Base-by-base conservation (phyloP, 1,139 yeast species). In the Hansenula anomala region DNA sequence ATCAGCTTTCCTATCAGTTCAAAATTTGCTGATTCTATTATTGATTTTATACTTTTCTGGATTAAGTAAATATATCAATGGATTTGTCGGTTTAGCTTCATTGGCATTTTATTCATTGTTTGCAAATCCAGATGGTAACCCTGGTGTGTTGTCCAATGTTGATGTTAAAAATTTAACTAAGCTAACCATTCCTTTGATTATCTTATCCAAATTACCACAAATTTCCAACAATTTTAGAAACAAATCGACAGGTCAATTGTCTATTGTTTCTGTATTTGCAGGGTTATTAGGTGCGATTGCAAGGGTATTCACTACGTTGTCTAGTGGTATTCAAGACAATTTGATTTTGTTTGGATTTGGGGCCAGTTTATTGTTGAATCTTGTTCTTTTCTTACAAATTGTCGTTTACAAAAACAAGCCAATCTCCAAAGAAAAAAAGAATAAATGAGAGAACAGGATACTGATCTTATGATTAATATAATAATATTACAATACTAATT, bases 151-250 rank as follows among this genome's bases (percentile, higher is more conserved):
- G 5, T 37, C 49, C 15, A 46, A 52, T 40, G 43, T 44, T 18
- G 41, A 46, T 22, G 52, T 67, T 29, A 32, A 58, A 15, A 43
- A 58, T 2, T 64, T 79, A 42, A 79, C 78, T 48, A 63, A 72
- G 15, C 55, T 72, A 41, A 71, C 73, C 33, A 74, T 78, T 38
- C 86, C 86, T 10, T 56, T 79, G 33, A 63, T 73, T 9, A 63
- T 78, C 16, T 52, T 68, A 16, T 68, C 80, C 34, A 78, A 76
- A 53, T 46, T 78, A 26, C 83, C 84, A 2, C 86, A 79, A 52
- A 75, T 79, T 40, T 51, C 56, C 33, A 59, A 66, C 34, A 78
- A 78, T 51, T 61, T 66, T 48, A 60, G 57, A 36, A 67, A 71
- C 51, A 64, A 67, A 46, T 70, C 80, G 4, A 76, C 83, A 1